Conservation (phyloP, 352 stramenopile species). For the Pythium sukuiense region DNA sequence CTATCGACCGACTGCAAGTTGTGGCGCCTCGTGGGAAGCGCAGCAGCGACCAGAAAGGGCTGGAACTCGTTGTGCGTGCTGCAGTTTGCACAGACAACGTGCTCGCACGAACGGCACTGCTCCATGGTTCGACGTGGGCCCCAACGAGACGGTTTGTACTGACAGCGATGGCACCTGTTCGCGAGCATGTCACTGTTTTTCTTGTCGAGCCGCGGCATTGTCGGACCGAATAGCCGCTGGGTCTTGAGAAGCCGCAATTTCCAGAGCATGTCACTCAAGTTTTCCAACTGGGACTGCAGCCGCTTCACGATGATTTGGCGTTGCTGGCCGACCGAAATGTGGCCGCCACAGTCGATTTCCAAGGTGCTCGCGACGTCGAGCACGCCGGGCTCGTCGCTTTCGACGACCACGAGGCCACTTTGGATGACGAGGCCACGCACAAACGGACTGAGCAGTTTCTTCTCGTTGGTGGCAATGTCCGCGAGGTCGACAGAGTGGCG, state of each 20-base stretch:
- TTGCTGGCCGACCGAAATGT: constrained; percentile 10
- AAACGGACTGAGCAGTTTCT: constrained; percentile 20
- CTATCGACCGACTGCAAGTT: neutral
- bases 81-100: constrained; percentile 24
- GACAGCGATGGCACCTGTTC: constrained; percentile 17
- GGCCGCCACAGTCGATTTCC: constrained; percentile 24
- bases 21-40: constrained; percentile 1
- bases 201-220: constrained; percentile 10
- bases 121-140: constrained; percentile 16
- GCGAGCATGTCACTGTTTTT: constrained; percentile 7
- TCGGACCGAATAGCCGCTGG: constrained; percentile 1
- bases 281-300: constrained; percentile 15
- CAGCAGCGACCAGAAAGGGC: constrained; percentile 5
- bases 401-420: constrained; percentile 25
- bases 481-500: constrained; percentile 25
- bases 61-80: constrained; percentile 15
- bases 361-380: constrained; percentile 20
- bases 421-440: constrained; percentile 25
- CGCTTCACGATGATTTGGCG: constrained; percentile 25
- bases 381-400: constrained; percentile 23
- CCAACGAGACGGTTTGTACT: constrained; percentile 13
- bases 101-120: constrained; percentile 17
- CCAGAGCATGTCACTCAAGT: constrained; percentile 23
- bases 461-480: constrained; percentile 11
- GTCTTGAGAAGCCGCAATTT: constrained; percentile 21